Conservation (phyloP, 306 rosid genomes). For the Cicer cuneatum region DNA sequence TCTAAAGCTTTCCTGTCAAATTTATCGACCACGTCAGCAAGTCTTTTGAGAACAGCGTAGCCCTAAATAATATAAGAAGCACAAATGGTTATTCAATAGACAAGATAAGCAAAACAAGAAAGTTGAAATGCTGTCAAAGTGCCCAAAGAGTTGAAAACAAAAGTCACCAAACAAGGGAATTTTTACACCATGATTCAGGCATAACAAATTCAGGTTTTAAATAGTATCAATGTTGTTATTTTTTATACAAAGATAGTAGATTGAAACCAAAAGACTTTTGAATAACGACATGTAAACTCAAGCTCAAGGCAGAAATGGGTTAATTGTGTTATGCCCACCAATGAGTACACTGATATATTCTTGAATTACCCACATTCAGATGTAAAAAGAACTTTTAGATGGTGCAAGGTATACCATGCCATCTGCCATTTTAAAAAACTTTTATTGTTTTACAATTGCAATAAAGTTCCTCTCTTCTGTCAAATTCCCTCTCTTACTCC, state of each 20-base stretch:
- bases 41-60: slow-evolving; percentile 75
- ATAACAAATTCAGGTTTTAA: slow-evolving; percentile 15
- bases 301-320: background rate
- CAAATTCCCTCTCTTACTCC: too few relatives aligned
- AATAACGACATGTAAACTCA: slow-evolving; percentile 25
- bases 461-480: too few relatives aligned
- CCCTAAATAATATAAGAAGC: slow-evolving; percentile 62
- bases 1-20: slow-evolving; percentile 61
- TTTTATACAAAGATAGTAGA: background rate
- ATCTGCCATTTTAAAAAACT: too few relatives aligned
- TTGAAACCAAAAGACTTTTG: slow-evolving; percentile 19
- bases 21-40: slow-evolving; percentile 76
- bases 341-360: background rate
- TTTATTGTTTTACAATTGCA: too few relatives aligned
- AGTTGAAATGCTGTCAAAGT: slow-evolving; percentile 37
- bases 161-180: slow-evolving; percentile 17
- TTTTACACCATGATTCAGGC: slow-evolving; percentile 34
- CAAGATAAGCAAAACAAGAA: slow-evolving; percentile 37
- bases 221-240: background rate
- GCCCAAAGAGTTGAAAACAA: slow-evolving; percentile 30
- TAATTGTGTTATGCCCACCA: slow-evolving; percentile 12
- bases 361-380: slow-evolving; percentile 14
- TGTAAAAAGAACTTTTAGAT: background rate
- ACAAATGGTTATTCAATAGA: slow-evolving; percentile 31
- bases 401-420: background rate